Evolutionary conservation across 2,329 filamentous ascomycete genomes (phyloP), one percentile per base, ranked within the genome.

Genomic region (Cordyceps pruinosa): DNA sequence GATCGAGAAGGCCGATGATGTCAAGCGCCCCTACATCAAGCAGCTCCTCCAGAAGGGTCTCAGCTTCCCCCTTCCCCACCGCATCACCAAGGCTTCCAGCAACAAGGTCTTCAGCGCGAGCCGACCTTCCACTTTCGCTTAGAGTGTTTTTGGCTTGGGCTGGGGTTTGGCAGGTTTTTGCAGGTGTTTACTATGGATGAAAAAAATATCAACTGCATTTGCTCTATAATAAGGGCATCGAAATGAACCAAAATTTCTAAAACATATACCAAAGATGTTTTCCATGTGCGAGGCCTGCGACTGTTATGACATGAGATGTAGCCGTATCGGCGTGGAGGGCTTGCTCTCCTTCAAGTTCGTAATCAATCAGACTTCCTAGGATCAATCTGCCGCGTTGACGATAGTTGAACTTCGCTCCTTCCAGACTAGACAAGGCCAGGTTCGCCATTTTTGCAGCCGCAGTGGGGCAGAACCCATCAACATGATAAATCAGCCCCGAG

Each of bases 1-100:
- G 83, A 77, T 99, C 73, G 88, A 96, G 83, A 96, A 96, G 86
- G 82, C 79, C 72, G 90, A 92, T 68, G 90, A 94, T 75, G 82
- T 99, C 83, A 94, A 93, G 84, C 90, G 94, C 77, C 93, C 94
- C 67, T 99, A 99, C 87, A 96, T 99, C 84, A 95, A 92, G 85
- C 94, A 99, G 83, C 90, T 99, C 77, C 80, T 96, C 75, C 80
- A 83, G 79, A 97, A 97, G 88, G 76, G 85, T 78, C 89, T 99
- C 78, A 90, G 88, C 79, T 99, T 99, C 90, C 94, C 94, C 76
- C 90, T 99, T 68, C 94, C 94, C 75, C 94, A 99, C 86, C 94
- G 95, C 73, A 80, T 92, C 73, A 83, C 87, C 81, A 92, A 91
- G 81, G 82, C 83, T 77, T 78, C 77, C 75, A 85, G 81, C 82